Evolutionary conservation across 2,329 filamentous ascomycete species (phyloP).

Genomic region (Monascus ruber): DNA sequence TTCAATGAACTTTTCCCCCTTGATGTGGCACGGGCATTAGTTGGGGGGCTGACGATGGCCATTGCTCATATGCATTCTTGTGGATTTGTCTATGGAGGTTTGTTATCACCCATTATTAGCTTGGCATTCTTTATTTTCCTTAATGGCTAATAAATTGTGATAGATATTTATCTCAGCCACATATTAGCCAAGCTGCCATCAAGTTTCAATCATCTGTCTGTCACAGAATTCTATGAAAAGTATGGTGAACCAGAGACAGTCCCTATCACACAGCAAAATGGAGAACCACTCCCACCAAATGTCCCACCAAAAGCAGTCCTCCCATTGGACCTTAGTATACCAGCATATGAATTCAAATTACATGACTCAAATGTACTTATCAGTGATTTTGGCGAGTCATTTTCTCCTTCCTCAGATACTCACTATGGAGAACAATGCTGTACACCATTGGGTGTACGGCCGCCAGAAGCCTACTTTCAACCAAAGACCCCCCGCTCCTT

Average conservation of each 20-base stretch:
- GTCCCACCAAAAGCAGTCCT: slow-evolving; percentile 5
- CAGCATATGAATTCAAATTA: slow-evolving; percentile 13
- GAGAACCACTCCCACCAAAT: slow-evolving; percentile 4
- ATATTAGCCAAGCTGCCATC: slow-evolving; percentile 6
- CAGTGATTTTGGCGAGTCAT: slow-evolving; percentile 23
- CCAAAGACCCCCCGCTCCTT: slow-evolving; percentile 9
- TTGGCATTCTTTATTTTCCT: not conserved
- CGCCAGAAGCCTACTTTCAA: slow-evolving; percentile 12
- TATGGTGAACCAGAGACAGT: slow-evolving; percentile 2
- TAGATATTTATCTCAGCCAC: slow-evolving; percentile 11
- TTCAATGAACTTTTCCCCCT: slow-evolving; percentile 15
- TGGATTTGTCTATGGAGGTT: slow-evolving; percentile 16
- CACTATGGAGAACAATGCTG: slow-evolving; percentile 13
- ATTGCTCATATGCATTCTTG: slow-evolving; percentile 11
- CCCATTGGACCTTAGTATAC: slow-evolving; percentile 7
- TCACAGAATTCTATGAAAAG: slow-evolving; percentile 7
- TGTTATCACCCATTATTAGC: slow-evolving; percentile 2
- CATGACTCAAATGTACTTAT: slow-evolving; percentile 13
- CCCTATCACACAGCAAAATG: slow-evolving; percentile 6
- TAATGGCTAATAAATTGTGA: not conserved
- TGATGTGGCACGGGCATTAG: slow-evolving; percentile 15
- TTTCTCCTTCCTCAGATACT: slow-evolving; percentile 10
- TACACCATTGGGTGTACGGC: slow-evolving; percentile 8
- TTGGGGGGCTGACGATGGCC: slow-evolving; percentile 9
- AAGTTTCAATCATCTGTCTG: slow-evolving; percentile 5